Conservation (phyloP, 345 rosid species). For the Toxicodendron radicans region DNA sequence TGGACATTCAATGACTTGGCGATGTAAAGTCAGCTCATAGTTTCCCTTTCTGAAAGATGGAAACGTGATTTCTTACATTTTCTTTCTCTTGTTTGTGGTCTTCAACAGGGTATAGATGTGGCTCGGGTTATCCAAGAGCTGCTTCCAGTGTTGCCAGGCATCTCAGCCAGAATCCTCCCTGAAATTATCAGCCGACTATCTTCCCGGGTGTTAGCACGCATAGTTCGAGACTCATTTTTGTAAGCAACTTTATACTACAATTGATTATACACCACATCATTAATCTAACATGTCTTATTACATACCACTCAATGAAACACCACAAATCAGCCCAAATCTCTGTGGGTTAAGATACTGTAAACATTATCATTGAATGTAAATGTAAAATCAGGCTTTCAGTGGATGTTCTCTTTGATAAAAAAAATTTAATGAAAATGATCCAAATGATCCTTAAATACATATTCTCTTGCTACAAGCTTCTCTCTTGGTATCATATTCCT, state of each 20-base stretch:
- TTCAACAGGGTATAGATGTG: conserved; percentile 51
- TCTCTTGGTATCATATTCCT: too few species aligned
- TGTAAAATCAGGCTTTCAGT: background rate
- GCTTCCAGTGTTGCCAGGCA: conserved; percentile 81
- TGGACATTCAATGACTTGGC: background rate
- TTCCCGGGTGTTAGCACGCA: conserved; percentile 72
- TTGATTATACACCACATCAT: background rate
- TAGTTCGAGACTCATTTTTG: conserved; percentile 71
- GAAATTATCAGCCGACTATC: conserved; percentile 72
- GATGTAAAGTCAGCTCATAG: background rate
- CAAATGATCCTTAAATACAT: background rate
- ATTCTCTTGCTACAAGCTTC: background rate
- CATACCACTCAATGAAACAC: background rate
- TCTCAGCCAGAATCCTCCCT: conserved; percentile 71
- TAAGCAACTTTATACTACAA: conserved; percentile 21
- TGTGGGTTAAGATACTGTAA: background rate
- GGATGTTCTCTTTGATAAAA: background rate
- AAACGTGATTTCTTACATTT: background rate
- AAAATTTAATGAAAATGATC: background rate
- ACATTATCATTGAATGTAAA: background rate
- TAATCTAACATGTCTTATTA: background rate
- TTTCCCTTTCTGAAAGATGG: background rate
- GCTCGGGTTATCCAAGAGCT: conserved; percentile 56
- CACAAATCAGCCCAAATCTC: background rate
- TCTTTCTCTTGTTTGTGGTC: background rate